Evolutionary conservation across 768 basidiomycete species (phyloP), one percentile per base, ranked within the genome.

Genomic region (Serendipita sp.): DNA sequence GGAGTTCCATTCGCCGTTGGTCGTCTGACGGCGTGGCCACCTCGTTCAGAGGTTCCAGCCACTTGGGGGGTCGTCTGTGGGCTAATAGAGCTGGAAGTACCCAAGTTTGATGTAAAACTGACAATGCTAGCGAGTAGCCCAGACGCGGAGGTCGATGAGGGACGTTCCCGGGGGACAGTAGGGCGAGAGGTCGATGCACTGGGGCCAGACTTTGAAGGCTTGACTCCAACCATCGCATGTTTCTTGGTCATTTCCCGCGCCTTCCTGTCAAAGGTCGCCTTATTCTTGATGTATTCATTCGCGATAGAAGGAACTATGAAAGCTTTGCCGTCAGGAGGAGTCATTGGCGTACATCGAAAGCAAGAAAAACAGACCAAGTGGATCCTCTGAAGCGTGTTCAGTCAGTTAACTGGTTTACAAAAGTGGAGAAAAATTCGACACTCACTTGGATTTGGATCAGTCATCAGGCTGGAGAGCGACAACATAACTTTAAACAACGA

Each of bases 401-500:
- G n/a, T n/a, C n/a, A 11, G 16, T 17, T 11, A 42, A 17, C 20
- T 20, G 16, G 5, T 48, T n/a, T 51, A 43, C 61, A 62, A n/a
- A n/a, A n/a, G n/a, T 60, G 51, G 51, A 24, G n/a, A n/a, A n/a
- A n/a, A n/a, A n/a, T n/a, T n/a, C n/a, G n/a, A n/a, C 14, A 77
- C 88, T 64, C 70, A 91, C 90, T 80, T 0, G 93, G 93, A 75
- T 97, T 97, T 0, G 93, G 93, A 67, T 96, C 93, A 11, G 91
- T 93, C 58, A 97, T 77, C 11, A 97, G 81, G 0, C 91, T 94
- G 0, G 91, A 94, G 3, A 97, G 79, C 28, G 91, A 94, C 20
- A 97, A 81, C 73, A 97, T 85, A 69, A 95, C 88, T 76, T 97
- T 96, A 78, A 89, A 93, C 53, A 97, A 76, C 2, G 91, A 94